phyloP scores from a whole-genome alignment of 1,284 basidiomycete species.

The Naganishia cerealis region DNA sequence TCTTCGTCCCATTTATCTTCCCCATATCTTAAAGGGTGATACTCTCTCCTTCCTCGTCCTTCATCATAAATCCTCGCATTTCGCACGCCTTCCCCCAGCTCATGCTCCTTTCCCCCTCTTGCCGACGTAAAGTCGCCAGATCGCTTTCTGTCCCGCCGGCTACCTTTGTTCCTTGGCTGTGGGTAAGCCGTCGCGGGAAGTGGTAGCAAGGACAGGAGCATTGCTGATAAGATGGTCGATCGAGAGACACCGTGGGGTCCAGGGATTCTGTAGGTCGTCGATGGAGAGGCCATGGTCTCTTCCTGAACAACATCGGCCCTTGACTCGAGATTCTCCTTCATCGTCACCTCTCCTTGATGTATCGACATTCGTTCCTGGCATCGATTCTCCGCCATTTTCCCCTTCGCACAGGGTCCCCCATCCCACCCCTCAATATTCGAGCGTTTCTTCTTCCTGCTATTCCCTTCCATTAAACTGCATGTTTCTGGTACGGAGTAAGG shows the following conservation, averaged over 20 bases:
- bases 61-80: neutral
- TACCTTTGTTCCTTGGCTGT: neutral
- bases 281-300: neutral
- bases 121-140: slow-evolving; percentile 1
- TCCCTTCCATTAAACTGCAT: slow-evolving; percentile 18
- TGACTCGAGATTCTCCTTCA: neutral
- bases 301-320: neutral
- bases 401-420: too few species aligned
- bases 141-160: slow-evolving; percentile 15
- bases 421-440: neutral
- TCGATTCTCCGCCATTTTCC: neutral
- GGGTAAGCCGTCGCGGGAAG: slow-evolving; percentile 17
- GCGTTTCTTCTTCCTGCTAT: slow-evolving; percentile 17
- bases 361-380: neutral
- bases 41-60: neutral
- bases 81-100: neutral
- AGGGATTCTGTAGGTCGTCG: neutral
- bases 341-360: neutral
- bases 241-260: neutral
- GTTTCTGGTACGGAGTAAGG: neutral
- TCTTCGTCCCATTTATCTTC: neutral
- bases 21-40: neutral
- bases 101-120: neutral
- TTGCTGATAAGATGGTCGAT: slow-evolving; percentile 6
- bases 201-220: slow-evolving; percentile 8